Base-by-base conservation (phyloP, 1,284 basidiomycete genomes). In the Tilletia walkeri region DNA sequence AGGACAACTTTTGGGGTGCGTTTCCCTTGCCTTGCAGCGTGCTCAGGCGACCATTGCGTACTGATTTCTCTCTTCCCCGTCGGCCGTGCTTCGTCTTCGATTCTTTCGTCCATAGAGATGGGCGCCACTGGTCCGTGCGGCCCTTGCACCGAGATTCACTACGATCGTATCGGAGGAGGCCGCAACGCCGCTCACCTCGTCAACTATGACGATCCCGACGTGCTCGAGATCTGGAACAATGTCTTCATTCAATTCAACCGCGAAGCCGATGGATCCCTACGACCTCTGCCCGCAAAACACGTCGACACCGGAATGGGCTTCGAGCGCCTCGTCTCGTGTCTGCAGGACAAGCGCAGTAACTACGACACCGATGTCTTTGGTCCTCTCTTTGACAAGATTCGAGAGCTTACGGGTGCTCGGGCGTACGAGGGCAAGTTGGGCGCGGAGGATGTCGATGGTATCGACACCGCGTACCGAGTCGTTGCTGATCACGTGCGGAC, bases 241-340 rank as follows among this genome's bases (percentile, higher is more conserved):
- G 95, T 99, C 70, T 99, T 98, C 85, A 98, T 99, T 82, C 94
- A 97, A 81, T 99, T 92, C 87, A 99, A 99, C 85, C 91, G 95
- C 53, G 95, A 98, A 85, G 88, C 90, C 53, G 91, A 94, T 73
- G 92, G 92, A 67, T 89, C 89, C 18, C 88, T 99, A 18, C 90
- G 89, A 71, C 76, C 89, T 0, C 88, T 99, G 20, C 95, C 96
- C 34, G 89, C 91, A 65, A 94, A 95, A 85, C 95, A 99, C 82
- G 92, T 99, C 75, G 95, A 99, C 84, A 99, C 95, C 14, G 95
- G 95, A 70, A 94, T 99, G 94, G 95, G 95, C 70, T 99, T 96
- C 84, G 95, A 99, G 85, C 93, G 95, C 72, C 88, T 99, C 41
- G 95, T 99, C 48, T 97, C 95, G 10, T 90, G 92, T 65, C 87